These are phyloP conservation scores for Cardamine chenopodiifolia DNA, from an alignment of 345 rosid genomes.

Conservation along the genomic window DNA sequence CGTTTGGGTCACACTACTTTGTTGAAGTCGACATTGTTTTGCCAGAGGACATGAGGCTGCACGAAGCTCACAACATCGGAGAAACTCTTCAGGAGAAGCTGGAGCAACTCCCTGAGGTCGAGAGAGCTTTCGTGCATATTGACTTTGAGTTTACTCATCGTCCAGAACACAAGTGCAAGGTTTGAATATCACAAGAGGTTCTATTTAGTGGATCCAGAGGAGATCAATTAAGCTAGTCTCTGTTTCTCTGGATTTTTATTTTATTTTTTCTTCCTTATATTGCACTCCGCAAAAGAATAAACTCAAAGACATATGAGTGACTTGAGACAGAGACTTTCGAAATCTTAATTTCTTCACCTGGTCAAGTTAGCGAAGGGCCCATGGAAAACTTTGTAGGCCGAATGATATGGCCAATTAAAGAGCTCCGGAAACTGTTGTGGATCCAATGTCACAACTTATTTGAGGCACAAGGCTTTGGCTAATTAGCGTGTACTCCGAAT, in stretches of 20 bases:
- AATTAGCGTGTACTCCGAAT: not conserved
- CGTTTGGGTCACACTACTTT: conserved; percentile 78
- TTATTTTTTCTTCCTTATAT: not conserved
- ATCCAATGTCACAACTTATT: not conserved
- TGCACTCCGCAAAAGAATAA: not conserved
- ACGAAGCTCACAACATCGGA: conserved; percentile 77
- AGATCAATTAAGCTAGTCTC: not conserved
- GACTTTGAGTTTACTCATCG: conserved; percentile 81
- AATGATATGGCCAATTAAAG: not conserved
- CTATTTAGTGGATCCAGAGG: not conserved
- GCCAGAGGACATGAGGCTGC: conserved; percentile 68
- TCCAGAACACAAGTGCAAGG: conserved; percentile 71
- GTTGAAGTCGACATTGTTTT: conserved; percentile 85
- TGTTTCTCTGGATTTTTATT: not conserved
- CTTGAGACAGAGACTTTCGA: not conserved
- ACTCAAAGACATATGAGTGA: not conserved
- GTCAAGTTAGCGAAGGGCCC: not conserved
- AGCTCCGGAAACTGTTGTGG: not conserved
- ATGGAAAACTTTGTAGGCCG: not conserved
- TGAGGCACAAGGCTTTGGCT: not conserved
- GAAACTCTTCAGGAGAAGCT: conserved; percentile 86
- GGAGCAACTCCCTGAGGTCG: conserved; percentile 77
- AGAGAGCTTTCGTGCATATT: conserved; percentile 82
- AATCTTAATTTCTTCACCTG: no score
- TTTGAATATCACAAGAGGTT: not conserved